These are phyloP conservation scores for Stephanodiscus minutulus DNA, from an alignment of 108 stramenopile genomes.

Conservation along the genomic window DNA sequence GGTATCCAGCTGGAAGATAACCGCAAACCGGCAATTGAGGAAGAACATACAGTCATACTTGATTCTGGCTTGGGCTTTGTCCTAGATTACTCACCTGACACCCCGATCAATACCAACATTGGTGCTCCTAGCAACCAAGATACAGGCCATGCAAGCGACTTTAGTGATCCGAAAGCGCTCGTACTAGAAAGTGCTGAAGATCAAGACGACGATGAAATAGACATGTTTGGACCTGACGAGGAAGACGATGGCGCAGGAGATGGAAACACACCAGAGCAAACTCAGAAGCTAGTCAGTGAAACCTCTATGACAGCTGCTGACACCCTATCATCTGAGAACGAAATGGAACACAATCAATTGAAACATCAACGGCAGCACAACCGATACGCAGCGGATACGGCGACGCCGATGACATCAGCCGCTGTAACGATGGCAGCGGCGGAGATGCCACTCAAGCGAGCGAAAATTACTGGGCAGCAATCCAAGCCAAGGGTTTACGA, in stretches of 20 bases:
- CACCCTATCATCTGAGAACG: conserved; percentile 14
- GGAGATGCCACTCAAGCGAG: conserved; percentile 3
- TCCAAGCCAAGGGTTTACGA: not conserved
- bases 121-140: not conserved
- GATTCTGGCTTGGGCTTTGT: conserved; percentile 29
- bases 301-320: conserved; percentile 22
- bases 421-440: not conserved
- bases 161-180: not conserved
- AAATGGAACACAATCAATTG: conserved; percentile 10
- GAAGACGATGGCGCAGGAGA: not conserved
- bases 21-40: too few relatives aligned
- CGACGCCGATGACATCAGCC: not conserved
- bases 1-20: not conserved
- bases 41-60: conserved; percentile 5
- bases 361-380: not conserved
- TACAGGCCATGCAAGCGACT: too few relatives aligned
- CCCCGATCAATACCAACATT: not conserved
- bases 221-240: conserved; percentile 17
- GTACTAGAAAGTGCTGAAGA: not conserved
- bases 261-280: not conserved
- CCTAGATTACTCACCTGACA: conserved; percentile 30
- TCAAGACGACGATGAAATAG: conserved; percentile 15
- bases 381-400: not conserved
- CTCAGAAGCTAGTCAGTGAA: conserved; percentile 2
- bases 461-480: not conserved